These are phyloP conservation scores for Apodospora peruviana DNA, from an alignment of 495 filamentous ascomycete species.

Conservation along the genomic window DNA sequence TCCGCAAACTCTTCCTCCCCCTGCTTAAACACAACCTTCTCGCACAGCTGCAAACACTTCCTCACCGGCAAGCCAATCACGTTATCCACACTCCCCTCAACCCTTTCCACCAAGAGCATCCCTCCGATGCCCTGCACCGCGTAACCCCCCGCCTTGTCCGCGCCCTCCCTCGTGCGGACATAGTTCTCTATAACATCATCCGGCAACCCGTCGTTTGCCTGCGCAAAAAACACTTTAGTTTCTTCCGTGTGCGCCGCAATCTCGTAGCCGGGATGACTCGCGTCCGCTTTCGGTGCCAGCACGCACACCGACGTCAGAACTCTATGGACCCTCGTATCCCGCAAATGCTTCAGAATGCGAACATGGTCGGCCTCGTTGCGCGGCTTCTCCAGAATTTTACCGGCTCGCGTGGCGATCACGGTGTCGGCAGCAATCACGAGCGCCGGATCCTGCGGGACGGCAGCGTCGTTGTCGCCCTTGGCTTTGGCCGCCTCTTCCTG, in stretches of 20 bases:
- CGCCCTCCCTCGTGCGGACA: constrained; percentile 86
- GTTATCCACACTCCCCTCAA: constrained; percentile 90
- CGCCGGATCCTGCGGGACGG: constrained; percentile 57
- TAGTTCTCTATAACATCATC: constrained; percentile 66
- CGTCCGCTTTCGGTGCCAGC: constrained; percentile 72
- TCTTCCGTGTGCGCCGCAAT: constrained; percentile 78
- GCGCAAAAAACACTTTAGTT: constrained; percentile 72
- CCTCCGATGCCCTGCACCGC: constrained; percentile 86
- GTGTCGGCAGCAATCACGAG: constrained; percentile 91
- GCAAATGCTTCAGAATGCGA: constrained; percentile 70
- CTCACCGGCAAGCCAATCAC: constrained; percentile 90
- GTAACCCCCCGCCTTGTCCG: constrained; percentile 95
- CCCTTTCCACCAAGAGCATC: constrained; percentile 71
- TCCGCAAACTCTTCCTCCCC: constrained; percentile 28
- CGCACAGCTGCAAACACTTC: constrained; percentile 73
- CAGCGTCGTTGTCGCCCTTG: neutral
- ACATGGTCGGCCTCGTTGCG: constrained; percentile 72
- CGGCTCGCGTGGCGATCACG: constrained; percentile 70
- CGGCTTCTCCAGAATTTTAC: constrained; percentile 86
- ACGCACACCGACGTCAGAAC: constrained; percentile 76
- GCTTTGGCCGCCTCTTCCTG: constrained; percentile 30
- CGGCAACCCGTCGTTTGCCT: constrained; percentile 69
- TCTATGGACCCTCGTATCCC: constrained; percentile 68
- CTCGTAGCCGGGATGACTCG: constrained; percentile 76
- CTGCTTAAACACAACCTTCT: constrained; percentile 65